Evolutionary conservation across 495 filamentous ascomycete species (phyloP), one percentile per base, ranked within the genome.

Genomic region (Halenospora varia): DNA sequence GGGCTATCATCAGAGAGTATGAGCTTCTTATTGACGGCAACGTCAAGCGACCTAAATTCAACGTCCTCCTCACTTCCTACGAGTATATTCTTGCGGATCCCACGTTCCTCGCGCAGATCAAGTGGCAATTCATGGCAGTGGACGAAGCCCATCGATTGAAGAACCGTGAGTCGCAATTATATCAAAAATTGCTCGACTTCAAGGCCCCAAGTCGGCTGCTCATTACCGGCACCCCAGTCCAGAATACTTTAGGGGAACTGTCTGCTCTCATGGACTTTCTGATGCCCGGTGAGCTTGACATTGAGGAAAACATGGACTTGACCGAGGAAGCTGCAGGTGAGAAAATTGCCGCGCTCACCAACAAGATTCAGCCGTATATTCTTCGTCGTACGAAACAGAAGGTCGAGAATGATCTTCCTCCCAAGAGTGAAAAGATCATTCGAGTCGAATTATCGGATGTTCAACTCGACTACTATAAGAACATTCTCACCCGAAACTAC

Each of bases 401-500:
- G 42, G 94, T 99, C 10, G 94, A 97, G 68, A 94, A 90, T 25
- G 94, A 97, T 56, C 76, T 99, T 25, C 94, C 94, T 3, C 90
- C 92, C 0, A 99, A 99, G 75, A 94, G 88, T 0, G 94, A 99
- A 67, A 97, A 97, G 75, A 99, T 97, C 62, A 96, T 99, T 66
- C 89, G 94, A 45, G 92, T 97, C 13, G 94, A 96, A 67, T 80
- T 97, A 17, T 92, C 94, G 0, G 94, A 99, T 73, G 82, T 96
- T 20, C 94, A 99, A 63, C 77, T 97, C 1, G 92, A 97, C 53
- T 97, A 97, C 66, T 99, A 99, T 72, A 97, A 96, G 66, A 97
- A 97, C 66, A 97, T 99, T 59, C 81, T 99, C 10, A 97, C 95
- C 0, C 83, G 91, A 50, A 99, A 99, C 62, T 99, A 97, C 64